phyloP scores from a whole-genome alignment of 2,329 filamentous ascomycete species.

The Cladorrhinum sp. region DNA sequence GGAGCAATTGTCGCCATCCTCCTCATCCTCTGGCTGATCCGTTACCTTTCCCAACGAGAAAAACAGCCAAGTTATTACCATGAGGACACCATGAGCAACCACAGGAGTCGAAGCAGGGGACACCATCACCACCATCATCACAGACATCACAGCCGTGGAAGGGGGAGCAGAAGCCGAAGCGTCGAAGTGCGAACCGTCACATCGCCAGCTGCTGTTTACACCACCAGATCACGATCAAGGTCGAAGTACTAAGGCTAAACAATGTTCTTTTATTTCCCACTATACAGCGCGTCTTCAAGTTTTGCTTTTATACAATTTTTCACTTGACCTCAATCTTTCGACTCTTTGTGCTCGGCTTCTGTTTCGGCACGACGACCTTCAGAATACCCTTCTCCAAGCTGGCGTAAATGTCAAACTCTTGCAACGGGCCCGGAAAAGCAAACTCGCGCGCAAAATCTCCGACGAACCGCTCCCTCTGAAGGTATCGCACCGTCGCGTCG shows the following conservation, averaged over 20 bases:
- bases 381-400: slow-evolving; percentile 20
- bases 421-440: slow-evolving; percentile 19
- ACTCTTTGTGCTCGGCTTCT: slow-evolving; percentile 4
- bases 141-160: not conserved
- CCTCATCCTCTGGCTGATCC: slow-evolving; percentile 4
- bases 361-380: slow-evolving; percentile 21
- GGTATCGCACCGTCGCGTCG: slow-evolving; percentile 7
- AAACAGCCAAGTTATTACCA: slow-evolving; percentile 7
- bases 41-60: not conserved
- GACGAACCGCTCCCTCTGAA: slow-evolving; percentile 16
- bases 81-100: slow-evolving; percentile 5
- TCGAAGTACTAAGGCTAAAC: not conserved
- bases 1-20: not conserved
- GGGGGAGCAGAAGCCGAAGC: slow-evolving; percentile 2
- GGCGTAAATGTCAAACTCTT: slow-evolving; percentile 20
- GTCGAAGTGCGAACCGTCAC: slow-evolving; percentile 1
- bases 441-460: slow-evolving; percentile 21
- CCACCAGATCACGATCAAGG: slow-evolving; percentile 1
- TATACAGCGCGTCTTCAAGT: not conserved
- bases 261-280: not conserved
- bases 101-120: not conserved
- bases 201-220: not conserved
- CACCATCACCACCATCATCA: slow-evolving; percentile 1
- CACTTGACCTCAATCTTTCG: slow-evolving; percentile 17
- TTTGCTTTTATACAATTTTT: not conserved